These are phyloP conservation scores for Blastocystis sp. DNA, from an alignment of 352 stramenopile genomes.

Conservation along the genomic window DNA sequence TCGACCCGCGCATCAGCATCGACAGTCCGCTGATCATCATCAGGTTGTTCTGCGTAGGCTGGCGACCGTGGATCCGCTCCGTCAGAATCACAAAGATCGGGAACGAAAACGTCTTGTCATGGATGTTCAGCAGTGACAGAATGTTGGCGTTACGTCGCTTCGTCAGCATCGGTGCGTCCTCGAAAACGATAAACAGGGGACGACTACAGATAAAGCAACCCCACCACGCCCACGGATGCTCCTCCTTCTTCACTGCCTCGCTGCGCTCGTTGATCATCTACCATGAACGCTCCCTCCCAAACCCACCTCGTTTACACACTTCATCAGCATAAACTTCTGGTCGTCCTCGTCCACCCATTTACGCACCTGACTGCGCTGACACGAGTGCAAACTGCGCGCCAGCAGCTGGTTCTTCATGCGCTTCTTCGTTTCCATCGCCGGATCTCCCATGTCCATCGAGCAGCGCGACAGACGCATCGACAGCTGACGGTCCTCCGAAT, in stretches of 20 bases:
- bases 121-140: slow-evolving; percentile 36
- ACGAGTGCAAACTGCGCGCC: slow-evolving; percentile 22
- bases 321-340: slow-evolving; percentile 55
- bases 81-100: slow-evolving; percentile 45
- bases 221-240: neutral
- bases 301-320: slow-evolving; percentile 40
- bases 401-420: slow-evolving; percentile 6
- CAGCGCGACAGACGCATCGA: neutral
- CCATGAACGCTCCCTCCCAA: neutral
- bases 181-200: slow-evolving; percentile 48
- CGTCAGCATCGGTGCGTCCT: slow-evolving; percentile 26
- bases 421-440: neutral
- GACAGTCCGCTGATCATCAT: slow-evolving; percentile 48
- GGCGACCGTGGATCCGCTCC: neutral
- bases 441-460: neutral
- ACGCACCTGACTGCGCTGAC: slow-evolving; percentile 12
- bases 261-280: slow-evolving; percentile 36
- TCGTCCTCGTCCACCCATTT: slow-evolving; percentile 55
- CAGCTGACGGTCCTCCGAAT: neutral
- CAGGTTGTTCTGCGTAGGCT: neutral
- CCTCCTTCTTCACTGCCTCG: slow-evolving; percentile 4
- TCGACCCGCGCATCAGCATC: slow-evolving; percentile 1
- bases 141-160: slow-evolving; percentile 39
- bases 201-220: neutral
- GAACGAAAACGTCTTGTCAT: slow-evolving; percentile 27